phyloP scores from a whole-genome alignment of 169 alveolate species.

The Cryptosporidium felis region DNA sequence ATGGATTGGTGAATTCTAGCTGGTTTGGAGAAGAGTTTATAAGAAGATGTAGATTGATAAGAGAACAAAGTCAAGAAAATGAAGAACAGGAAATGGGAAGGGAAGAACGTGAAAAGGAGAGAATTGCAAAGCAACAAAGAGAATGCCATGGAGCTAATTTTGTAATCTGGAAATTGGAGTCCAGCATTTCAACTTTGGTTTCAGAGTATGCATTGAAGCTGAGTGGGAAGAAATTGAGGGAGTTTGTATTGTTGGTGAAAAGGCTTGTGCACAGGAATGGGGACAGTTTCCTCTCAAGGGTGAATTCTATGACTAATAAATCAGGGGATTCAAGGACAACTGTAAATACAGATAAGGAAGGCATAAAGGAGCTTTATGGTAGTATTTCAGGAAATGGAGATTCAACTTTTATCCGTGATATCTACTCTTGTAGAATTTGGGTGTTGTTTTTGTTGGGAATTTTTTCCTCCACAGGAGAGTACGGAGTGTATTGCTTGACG shows the following conservation, averaged over 20 bases:
- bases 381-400: neutral
- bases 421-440: constrained; percentile 51
- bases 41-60: too few relatives aligned
- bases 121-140: too few relatives aligned
- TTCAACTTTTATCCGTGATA: neutral
- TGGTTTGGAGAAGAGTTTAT: constrained; percentile 8
- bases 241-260: constrained; percentile 7
- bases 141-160: neutral
- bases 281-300: constrained; percentile 22
- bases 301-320: neutral
- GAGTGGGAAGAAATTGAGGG: constrained; percentile 15
- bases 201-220: constrained; percentile 24
- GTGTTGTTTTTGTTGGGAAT: constrained; percentile 13
- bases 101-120: too few relatives aligned
- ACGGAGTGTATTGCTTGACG: constrained; percentile 34
- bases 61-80: too few relatives aligned
- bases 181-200: constrained; percentile 28
- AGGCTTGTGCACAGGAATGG: constrained; percentile 35
- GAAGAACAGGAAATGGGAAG: too few relatives aligned
- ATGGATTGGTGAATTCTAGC: neutral
- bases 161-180: constrained; percentile 14
- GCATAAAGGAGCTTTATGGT: neutral
- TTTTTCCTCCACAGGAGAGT: constrained; percentile 18
- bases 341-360: neutral
- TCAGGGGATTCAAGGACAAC: neutral